Evolutionary conservation across 768 basidiomycete species (phyloP), one percentile per base, ranked within the genome.

Genomic region (Phaffia tasmanica): DNA sequence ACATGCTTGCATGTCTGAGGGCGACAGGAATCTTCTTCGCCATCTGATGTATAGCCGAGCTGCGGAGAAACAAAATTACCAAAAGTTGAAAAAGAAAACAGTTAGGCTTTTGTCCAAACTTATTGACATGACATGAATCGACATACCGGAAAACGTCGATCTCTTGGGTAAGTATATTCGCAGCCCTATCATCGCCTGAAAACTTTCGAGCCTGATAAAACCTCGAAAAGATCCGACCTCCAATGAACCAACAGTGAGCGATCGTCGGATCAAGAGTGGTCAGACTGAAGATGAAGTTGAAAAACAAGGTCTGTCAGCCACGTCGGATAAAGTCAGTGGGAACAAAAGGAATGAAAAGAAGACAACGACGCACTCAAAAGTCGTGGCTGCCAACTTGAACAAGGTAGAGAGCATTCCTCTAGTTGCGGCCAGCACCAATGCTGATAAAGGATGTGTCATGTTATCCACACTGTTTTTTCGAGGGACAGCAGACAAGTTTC

Each of bases 151-250:
- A 67, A 16, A 67, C 54, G 6, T 64, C 55, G 57, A 69, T 53
- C 63, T 69, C 67, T 16, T 32, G 29, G 6, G 46, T 15, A 27
- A 57, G 18, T 19, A 58, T 27, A n/a, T 57, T 48, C 14, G 47
- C 23, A 11, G 62, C 63, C 8, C 48, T 46, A 9, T 53, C 14
- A 54, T 69, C 67, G 18, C 29, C 25, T 11, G 60, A 56, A 25
- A 58, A 59, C 27, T 35, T 50, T 0, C 62, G 62, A 18, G 67
- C 67, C 57, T 69, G 62, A 53, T 53, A 64, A 46, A 69, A 69
- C 6, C 67, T 49, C 4, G 50, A 21, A 51, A 69, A 46, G 32
- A 63, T 57, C 30, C 67, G 57, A 14, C 62, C 67, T 23, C 47
- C 67, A 35, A 60, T 25, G n/a, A 57, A 69, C 62, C 56, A 69